These are phyloP conservation scores for Skeletonema costatum DNA, from an alignment of 108 stramenopile genomes.

Conservation along the genomic window DNA sequence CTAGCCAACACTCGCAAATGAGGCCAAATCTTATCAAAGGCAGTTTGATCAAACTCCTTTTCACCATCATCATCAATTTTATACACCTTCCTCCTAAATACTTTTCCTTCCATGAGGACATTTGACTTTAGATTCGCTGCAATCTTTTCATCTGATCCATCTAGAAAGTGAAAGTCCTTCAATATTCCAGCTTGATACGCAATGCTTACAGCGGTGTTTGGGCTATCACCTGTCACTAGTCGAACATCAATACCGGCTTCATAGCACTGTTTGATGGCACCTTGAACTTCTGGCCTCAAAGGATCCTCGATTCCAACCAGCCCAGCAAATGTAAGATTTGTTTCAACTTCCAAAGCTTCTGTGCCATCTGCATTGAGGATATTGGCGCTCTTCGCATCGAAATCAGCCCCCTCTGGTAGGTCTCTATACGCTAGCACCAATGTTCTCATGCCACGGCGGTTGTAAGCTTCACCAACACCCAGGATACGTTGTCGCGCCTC, in stretches of 20 bases:
- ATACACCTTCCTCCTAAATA: constrained; percentile 70
- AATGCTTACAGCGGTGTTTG: constrained; percentile 94
- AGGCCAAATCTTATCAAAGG: constrained; percentile 89
- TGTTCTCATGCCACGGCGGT: constrained; percentile 82
- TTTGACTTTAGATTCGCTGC: constrained; percentile 74
- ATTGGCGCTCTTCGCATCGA: constrained; percentile 53
- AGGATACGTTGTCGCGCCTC: constrained; percentile 32
- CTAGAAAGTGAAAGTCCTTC: constrained; percentile 70
- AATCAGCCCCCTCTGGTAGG: constrained; percentile 63
- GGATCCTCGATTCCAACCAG: constrained; percentile 98
- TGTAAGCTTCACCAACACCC: constrained; percentile 61
- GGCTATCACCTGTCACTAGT: constrained; percentile 97
- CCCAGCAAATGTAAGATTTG: constrained; percentile 70
- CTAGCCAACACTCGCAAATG: constrained; percentile 78
- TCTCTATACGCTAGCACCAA: constrained; percentile 84
- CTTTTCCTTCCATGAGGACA: constrained; percentile 84
- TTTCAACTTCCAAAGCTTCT: constrained; percentile 66
- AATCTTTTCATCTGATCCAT: constrained; percentile 61
- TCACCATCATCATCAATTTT: constrained; percentile 56
- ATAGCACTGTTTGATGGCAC: constrained; percentile 87
- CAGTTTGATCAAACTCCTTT: constrained; percentile 79
- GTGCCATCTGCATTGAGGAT: constrained; percentile 76
- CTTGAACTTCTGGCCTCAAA: constrained; percentile 89
- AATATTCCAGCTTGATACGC: constrained; percentile 87
- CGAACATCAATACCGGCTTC: constrained; percentile 95